phyloP scores from a whole-genome alignment of 2,329 filamentous ascomycete species.

The Fusarium luffae region DNA sequence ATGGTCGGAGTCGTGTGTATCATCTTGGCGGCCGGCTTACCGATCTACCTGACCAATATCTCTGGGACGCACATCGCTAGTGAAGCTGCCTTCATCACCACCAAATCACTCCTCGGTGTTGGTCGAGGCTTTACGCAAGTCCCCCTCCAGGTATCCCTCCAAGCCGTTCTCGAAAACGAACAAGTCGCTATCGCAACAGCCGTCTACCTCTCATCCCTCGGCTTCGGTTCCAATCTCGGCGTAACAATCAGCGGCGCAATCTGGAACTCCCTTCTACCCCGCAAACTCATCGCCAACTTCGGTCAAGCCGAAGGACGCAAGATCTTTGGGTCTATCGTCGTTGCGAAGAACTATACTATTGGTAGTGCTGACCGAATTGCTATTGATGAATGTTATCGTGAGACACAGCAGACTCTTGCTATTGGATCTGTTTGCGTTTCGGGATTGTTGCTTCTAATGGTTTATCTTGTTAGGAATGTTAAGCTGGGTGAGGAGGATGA shows the following conservation, averaged over 20 bases:
- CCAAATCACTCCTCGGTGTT: constrained; percentile 30
- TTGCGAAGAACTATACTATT: constrained; percentile 14
- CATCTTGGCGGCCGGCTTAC: constrained; percentile 29
- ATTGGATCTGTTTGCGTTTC: constrained; percentile 33
- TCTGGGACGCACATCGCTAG: constrained; percentile 30
- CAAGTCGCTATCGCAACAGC: constrained; percentile 32
- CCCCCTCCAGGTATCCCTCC: constrained; percentile 7
- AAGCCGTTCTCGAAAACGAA: constrained; percentile 25
- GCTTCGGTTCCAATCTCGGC: constrained; percentile 32
- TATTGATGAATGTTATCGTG: constrained; percentile 21
- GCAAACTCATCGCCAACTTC: constrained; percentile 20
- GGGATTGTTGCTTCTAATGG: background rate
- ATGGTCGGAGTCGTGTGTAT: constrained; percentile 26
- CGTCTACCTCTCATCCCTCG: constrained; percentile 27
- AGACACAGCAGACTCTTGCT: constrained; percentile 31
- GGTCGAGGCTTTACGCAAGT: constrained; percentile 31
- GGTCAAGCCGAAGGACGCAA: constrained; percentile 8
- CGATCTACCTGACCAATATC: constrained; percentile 34
- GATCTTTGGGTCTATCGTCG: constrained; percentile 31
- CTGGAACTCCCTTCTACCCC: constrained; percentile 32
- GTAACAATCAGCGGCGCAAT: constrained; percentile 31
- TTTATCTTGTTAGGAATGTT: constrained; percentile 13
- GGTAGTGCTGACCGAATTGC: constrained; percentile 16
- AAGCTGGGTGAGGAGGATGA: constrained; percentile 27
- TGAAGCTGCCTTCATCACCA: constrained; percentile 26